Conservation (phyloP, 208 protist genomes). For the Acanthamoeba triangularis region DNA sequence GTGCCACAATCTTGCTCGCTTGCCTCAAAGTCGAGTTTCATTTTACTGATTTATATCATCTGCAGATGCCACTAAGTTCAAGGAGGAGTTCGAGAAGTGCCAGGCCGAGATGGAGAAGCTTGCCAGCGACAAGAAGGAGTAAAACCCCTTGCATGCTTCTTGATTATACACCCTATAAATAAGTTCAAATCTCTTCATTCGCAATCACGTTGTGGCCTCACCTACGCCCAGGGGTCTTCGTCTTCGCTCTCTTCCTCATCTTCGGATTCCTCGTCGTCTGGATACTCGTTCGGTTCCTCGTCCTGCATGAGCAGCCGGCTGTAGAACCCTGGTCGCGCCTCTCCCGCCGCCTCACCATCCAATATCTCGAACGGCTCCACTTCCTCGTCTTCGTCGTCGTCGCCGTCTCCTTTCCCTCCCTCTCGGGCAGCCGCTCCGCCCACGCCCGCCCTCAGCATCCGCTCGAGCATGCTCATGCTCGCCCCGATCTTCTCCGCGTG, state of each 20-base stretch:
- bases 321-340: background rate
- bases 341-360: background rate
- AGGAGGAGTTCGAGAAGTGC: constrained; percentile 84
- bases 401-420: background rate
- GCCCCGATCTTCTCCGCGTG: background rate
- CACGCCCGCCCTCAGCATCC: constrained; percentile 2
- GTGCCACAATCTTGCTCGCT: background rate
- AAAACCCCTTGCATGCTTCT: too few species aligned
- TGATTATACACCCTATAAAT: background rate
- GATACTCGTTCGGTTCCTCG: background rate
- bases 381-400: background rate
- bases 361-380: constrained; percentile 1
- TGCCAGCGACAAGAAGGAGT: background rate
- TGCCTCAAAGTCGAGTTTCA: background rate
- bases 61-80: constrained; percentile 88
- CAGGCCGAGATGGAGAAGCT: constrained; percentile 76
- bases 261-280: background rate
- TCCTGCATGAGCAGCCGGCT: constrained; percentile 12
- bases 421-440: background rate
- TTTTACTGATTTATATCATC: too few species aligned
- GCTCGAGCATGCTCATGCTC: constrained; percentile 7
- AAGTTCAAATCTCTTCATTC: background rate
- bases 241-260: background rate
- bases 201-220: background rate
- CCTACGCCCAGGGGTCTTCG: background rate